phyloP scores from a whole-genome alignment of 2,329 filamentous ascomycete genomes.

The Calonectria henricotiae region DNA sequence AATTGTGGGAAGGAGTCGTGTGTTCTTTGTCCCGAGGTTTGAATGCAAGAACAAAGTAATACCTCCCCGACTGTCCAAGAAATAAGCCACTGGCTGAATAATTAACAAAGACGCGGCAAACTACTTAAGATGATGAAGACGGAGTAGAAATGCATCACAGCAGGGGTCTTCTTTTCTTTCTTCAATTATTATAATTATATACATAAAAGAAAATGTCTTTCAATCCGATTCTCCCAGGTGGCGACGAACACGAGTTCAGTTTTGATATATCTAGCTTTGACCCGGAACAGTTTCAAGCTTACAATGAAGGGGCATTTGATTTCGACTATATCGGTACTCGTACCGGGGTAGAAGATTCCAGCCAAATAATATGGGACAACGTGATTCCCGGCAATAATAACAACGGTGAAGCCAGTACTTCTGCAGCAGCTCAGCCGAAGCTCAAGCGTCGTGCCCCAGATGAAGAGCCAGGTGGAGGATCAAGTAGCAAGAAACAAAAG shows the following conservation, averaged over 20 bases:
- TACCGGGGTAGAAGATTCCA: neutral
- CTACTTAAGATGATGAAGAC: neutral
- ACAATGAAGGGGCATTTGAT: neutral
- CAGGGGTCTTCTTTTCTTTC: neutral
- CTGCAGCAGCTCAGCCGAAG: neutral
- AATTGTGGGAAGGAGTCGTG: neutral
- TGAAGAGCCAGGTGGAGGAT: neutral
- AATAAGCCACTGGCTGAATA: neutral
- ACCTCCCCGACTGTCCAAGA: neutral
- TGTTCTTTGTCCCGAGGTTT: neutral
- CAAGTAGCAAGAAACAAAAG: neutral
- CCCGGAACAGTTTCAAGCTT: neutral
- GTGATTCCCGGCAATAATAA: neutral
- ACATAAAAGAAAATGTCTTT: neutral
- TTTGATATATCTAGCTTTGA: neutral
- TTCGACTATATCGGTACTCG: neutral
- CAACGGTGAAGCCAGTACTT: neutral
- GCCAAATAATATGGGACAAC: neutral
- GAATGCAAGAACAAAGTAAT: neutral
- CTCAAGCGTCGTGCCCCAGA: neutral
- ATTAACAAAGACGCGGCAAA: neutral
- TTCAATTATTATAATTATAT: neutral
- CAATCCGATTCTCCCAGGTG: neutral
- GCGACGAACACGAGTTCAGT: no score
- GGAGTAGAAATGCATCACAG: neutral